Base-by-base conservation (phyloP, 331 rosid species). In the Quercus lobata region DNA sequence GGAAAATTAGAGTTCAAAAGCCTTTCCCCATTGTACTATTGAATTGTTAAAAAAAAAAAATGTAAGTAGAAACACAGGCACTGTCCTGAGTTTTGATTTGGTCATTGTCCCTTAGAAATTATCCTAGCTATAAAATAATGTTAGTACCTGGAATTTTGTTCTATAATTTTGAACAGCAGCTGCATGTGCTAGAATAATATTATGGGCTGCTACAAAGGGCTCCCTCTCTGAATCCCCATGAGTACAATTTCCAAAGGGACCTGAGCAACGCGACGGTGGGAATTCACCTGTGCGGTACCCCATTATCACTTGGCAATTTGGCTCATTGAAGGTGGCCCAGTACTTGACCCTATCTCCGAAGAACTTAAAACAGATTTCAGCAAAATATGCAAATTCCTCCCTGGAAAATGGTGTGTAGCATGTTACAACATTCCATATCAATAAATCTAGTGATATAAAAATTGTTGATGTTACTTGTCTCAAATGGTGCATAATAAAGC, bases 261-360 rank as follows among this genome's bases (percentile, higher is more conserved):
- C 56, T 4, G 97, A 91, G 80, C 97, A 89, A 66, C 83, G 94
- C 0, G 78, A 17, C 25, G 97, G 96, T 14, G 97, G 92, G 78
- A 57, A 85, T 3, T 1, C 1, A n/a, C 96, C 94, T 14, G 41
- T 6, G 44, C 88, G 78, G 57, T 91, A 93, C 11, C 90, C 85
- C 12, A 75, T 69, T 73, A 77, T 73, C 3, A 44, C 62, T 29
- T 56, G 56, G 34, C 87, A 82, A 54, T 91, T 91, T 14, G 96
- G 97, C 77, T 93, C 96, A 80, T 93, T 89, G 63, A 91, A 87
- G 16, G 96, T 91, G 2, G 69, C 80, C 97, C 96, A 93, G 15
- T 91, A 84, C 88, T 86, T 93, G 0, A 91, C 94, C 82, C 90
- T 81, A 34, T 87, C 90, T 44, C 97, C 96, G 71, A 91, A 91